Evolutionary conservation across 257 asterid species (phyloP), one percentile per base, ranked within the genome.

Genomic region (Craterostigma plantagineum): DNA sequence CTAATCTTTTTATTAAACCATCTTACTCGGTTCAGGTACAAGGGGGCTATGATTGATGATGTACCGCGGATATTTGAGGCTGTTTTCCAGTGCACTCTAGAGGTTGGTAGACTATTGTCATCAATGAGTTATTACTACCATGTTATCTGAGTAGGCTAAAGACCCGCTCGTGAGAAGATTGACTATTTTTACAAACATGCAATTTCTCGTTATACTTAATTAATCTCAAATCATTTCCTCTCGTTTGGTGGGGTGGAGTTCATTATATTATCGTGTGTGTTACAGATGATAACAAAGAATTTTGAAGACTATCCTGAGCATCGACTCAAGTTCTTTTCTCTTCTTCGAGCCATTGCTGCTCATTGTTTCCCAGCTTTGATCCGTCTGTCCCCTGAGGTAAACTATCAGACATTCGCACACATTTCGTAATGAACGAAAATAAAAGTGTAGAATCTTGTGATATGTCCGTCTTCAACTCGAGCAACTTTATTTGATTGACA

Each of bases 241-340:
- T 38, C n/a, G n/a, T n/a, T n/a, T n/a, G n/a, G n/a, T n/a, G n/a
- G n/a, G n/a, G 43, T 38, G 10, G 6, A 16, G 3, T 40, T 40
- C 16, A n/a, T 40, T 40, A 7, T 12, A 40, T 40, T 40, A 9
- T 14, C 12, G 45, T 18, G 33, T 23, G 52, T 34, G 27, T 42
- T 55, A 45, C 84, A 90, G 99, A 90, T 90, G 99, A 90, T 90
- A 45, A 90, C 99, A 0, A 79, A 77, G 63, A 90, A 90, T 53
- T 90, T 90, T 52, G 99, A 90, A 63, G 99, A 90, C 65, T 90
- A 90, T 71, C 99, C 99, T 1, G 99, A 90, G 70, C 96, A 90
- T 50, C 77, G 99, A 43, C 96, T 90, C 49, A 90, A 90, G 71
- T 90, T 90, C 62, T 90, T 90, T 53, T 83, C 99, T 0, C 61